Conservation (phyloP, 2,329 filamentous ascomycete genomes). For the Ophioceras dolichostomum region DNA sequence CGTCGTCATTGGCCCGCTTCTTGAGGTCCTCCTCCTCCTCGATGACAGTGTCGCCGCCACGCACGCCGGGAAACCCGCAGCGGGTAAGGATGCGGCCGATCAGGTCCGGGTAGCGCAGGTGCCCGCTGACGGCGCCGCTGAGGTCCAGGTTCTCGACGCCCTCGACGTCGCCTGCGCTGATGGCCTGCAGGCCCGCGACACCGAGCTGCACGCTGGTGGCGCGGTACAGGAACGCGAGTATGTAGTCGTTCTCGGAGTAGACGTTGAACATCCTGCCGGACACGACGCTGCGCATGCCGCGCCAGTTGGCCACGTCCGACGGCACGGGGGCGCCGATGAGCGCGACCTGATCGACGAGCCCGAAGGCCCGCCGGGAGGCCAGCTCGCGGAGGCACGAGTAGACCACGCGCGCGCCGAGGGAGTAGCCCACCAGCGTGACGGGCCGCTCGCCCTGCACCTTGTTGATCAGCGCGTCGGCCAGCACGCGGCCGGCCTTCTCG, state of each 20-base stretch:
- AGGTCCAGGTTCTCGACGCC: conserved; percentile 49
- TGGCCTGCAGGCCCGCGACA: conserved; percentile 69
- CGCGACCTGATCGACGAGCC: conserved; percentile 71
- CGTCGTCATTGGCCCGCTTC: too few relatives aligned
- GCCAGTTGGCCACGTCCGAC: conserved; percentile 61
- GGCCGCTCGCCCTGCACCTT: conserved; percentile 71
- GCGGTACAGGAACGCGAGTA: conserved; percentile 79
- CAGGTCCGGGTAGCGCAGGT: conserved; percentile 24
- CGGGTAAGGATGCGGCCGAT: conserved; percentile 37
- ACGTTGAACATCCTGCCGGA: conserved; percentile 77
- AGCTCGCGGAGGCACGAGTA: conserved; percentile 69
- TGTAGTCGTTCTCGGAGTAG: conserved; percentile 76
- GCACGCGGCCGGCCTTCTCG: conserved; percentile 66
- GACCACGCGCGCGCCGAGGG: conserved; percentile 68
- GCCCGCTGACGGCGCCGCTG: conserved; percentile 33
- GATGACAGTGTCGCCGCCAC: conserved; percentile 29
- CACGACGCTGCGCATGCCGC: conserved; percentile 63
- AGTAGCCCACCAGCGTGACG: conserved; percentile 72
- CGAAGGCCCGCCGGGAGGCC: conserved; percentile 68
- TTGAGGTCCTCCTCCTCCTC: conserved; percentile 33
- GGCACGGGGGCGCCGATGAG: conserved; percentile 74
- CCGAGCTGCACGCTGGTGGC: conserved; percentile 73
- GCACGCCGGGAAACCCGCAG: conserved; percentile 37
- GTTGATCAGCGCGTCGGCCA: conserved; percentile 74
- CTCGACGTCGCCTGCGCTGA: conserved; percentile 42